Evolutionary conservation across 306 rosid genomes (phyloP).

Genomic region (Vigna nakashimae): DNA sequence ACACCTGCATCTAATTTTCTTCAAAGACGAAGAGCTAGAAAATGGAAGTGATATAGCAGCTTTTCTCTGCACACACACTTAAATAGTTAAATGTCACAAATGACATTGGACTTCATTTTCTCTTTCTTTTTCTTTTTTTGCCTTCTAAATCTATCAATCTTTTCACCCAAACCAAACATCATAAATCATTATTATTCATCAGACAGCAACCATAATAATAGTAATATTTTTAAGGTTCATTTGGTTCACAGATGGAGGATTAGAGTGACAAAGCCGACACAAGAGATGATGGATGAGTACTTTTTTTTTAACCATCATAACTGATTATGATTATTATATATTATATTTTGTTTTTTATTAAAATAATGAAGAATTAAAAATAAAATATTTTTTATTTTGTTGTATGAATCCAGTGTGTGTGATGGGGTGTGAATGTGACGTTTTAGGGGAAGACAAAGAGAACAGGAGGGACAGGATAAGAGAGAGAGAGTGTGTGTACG

Average conservation of each 20-base stretch:
- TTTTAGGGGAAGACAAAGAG: conserved; percentile 42
- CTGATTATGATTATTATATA: too few relatives aligned
- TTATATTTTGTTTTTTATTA: too few relatives aligned
- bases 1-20: neutral
- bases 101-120: neutral
- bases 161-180: neutral
- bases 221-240: too few relatives aligned
- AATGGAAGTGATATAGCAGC: conserved; percentile 19
- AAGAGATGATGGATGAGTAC: too few relatives aligned
- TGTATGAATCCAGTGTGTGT: neutral
- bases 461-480: conserved; percentile 18
- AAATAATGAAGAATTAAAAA: too few relatives aligned
- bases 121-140: neutral
- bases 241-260: too few relatives aligned
- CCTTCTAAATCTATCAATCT: neutral
- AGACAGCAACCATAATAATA: too few relatives aligned
- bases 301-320: too few relatives aligned
- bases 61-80: conserved; percentile 1
- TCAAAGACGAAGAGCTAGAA: neutral
- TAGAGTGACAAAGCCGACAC: too few relatives aligned
- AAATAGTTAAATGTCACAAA: conserved; percentile 22
- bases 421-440: neutral
- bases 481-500: neutral
- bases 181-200: too few relatives aligned
- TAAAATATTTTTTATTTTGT: too few relatives aligned